phyloP scores from a whole-genome alignment of 106 monocot genomes.

The Phalaenopsis aphrodite region DNA sequence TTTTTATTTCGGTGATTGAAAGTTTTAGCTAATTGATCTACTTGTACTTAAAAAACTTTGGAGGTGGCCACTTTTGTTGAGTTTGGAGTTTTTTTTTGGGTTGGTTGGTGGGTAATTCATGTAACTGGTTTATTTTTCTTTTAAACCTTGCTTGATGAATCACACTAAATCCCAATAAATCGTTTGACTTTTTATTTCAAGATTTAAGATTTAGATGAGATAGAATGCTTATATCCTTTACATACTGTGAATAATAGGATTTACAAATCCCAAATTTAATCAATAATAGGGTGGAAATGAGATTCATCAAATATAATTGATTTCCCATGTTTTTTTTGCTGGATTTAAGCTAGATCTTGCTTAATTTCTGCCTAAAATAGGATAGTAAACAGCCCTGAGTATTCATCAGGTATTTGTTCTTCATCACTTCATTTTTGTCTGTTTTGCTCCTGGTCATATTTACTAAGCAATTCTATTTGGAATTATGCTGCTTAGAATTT shows the following conservation, averaged over 20 bases:
- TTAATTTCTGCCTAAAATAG: no score
- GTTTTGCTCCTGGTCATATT: not conserved
- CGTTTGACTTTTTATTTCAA: no score
- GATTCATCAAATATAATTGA: no score
- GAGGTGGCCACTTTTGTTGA: not conserved
- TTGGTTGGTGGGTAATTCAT: not conserved
- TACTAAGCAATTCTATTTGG: not conserved
- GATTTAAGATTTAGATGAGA: no score
- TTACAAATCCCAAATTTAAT: no score
- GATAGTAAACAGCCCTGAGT: no score
- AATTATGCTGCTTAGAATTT: not conserved
- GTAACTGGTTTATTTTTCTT: not conserved
- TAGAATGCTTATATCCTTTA: no score
- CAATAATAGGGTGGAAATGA: no score
- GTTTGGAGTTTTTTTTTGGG: not conserved
- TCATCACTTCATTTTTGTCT: not conserved
- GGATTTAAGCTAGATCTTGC: no score
- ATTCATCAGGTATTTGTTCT: not conserved
- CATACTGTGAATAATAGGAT: no score
- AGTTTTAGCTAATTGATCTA: not conserved
- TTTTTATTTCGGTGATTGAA: not conserved
- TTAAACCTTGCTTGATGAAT: not conserved
- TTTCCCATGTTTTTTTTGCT: no score
- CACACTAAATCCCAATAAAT: no score
- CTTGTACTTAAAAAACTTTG: not conserved